These are phyloP conservation scores for Sphagnum tenellum DNA, from an alignment of 225 moss, liverwort and hornwort species.

Conservation along the genomic window DNA sequence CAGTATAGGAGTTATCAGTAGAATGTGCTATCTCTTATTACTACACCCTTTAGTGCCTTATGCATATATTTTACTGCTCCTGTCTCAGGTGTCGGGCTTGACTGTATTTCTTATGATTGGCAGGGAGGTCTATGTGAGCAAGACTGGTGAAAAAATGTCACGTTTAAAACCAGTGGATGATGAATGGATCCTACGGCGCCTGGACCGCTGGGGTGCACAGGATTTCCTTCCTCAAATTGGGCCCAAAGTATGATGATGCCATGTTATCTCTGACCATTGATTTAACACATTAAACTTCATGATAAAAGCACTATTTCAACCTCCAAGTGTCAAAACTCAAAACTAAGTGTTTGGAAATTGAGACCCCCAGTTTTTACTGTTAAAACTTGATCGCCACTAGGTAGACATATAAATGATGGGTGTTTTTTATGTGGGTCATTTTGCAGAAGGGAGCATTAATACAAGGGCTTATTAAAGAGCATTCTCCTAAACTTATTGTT, in stretches of 20 bases:
- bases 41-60: no score
- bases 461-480: slow-evolving; percentile 2
- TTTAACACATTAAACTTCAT: no score
- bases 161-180: slow-evolving; percentile 7
- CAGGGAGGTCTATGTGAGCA: slow-evolving; percentile 4
- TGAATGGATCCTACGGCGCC: slow-evolving; percentile 4
- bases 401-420: not conserved
- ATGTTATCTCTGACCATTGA: no score
- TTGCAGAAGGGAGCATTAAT: slow-evolving; percentile 7
- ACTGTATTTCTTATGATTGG: no score
- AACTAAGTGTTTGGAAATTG: no score
- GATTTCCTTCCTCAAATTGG: slow-evolving; percentile 6
- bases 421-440: not conserved
- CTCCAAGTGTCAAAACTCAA: no score
- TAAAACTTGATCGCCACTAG: not conserved
- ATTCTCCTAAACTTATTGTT: slow-evolving; percentile 1
- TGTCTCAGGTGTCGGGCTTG: not conserved
- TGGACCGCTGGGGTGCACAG: slow-evolving; percentile 8
- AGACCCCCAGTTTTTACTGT: no score
- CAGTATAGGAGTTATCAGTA: no score
- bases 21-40: no score
- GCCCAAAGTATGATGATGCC: not conserved
- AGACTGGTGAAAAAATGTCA: slow-evolving; percentile 5
- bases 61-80: no score
- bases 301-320: no score